Evolutionary conservation across 2,329 filamentous ascomycete species (phyloP), one percentile per base, ranked within the genome.

Genomic region (Phaeosphaeria sp.): DNA sequence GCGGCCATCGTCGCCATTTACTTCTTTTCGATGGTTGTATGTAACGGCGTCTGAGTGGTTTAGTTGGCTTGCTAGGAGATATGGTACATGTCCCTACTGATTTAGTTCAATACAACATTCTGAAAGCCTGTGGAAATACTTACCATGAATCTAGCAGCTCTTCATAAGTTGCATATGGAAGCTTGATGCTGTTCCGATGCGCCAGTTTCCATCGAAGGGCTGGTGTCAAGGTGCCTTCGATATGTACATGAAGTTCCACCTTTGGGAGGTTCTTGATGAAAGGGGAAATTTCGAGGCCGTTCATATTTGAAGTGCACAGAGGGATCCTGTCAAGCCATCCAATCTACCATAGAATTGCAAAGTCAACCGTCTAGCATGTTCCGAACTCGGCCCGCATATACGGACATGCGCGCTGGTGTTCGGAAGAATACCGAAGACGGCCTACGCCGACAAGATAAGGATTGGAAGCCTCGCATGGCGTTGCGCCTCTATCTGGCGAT

Each of bases 201-300:
- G 79, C 72, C 6, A 82, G 69, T 27, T 75, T 74, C 79, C 79
- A 82, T 51, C 76, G 72, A 2, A 82, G 67, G 17, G 72, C 64
- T 0, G 80, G 77, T 1, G 72, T 76, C n/a, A 81, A 65, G 1
- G 78, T 81, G 8, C 80, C 80, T 71, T 82, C 80, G 50, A 82
- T 79, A 65, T 82, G 80, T 20, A 82, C 56, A 60, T 82, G 80
- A 7, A 82, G 78, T 60, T 82, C 80, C 18, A 81, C 76, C 51
- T 82, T 82, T 6, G 80, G 80, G 21, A 54, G 47, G 18, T n/a
- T 39, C 42, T 51, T 49, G 50, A 57, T 54, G 51, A 57, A 57
- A 17, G 55, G 55, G 17, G 55, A 57, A 18, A 57, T 53, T 25
- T 57, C 51, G 27, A 57, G 47, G 39, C 55, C 55, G 33, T 57